A percentile compares a stretch with the other conserved stretches of the same genome.
Evolutionary conservation across 305 asterid genomes (phyloP).

Genomic region (Striga hermonthica): DNA sequence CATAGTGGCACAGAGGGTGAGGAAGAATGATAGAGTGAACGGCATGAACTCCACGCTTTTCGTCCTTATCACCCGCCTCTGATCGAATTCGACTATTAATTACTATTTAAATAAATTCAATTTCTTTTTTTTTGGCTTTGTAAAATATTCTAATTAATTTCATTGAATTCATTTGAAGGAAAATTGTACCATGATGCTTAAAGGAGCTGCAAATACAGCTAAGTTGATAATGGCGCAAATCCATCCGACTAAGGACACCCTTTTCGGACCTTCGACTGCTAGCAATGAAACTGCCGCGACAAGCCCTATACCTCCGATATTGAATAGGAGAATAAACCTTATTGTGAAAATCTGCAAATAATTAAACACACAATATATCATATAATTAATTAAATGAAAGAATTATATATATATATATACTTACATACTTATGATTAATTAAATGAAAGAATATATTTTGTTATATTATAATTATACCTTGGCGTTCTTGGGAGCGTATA

Average conservation of each 20-base stretch:
- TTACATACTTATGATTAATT: neutral
- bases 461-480: conserved; percentile 43
- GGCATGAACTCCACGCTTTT: conserved; percentile 77
- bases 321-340: conserved; percentile 39
- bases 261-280: conserved; percentile 36
- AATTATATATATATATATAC: neutral
- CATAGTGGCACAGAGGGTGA: conserved; percentile 54
- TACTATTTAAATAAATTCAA: too few relatives aligned
- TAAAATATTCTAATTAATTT: too few relatives aligned
- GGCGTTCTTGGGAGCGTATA: conserved; percentile 45
- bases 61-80: conserved; percentile 58
- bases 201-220: conserved; percentile 69
- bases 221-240: conserved; percentile 52
- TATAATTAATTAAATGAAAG: neutral
- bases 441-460: neutral
- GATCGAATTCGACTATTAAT: neutral
- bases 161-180: too few relatives aligned
- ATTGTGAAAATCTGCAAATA: conserved; percentile 40
- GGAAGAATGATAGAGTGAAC: conserved; percentile 55
- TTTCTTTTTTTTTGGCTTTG: too few relatives aligned
- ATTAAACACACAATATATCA: neutral
- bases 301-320: conserved; percentile 45
- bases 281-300: conserved; percentile 37
- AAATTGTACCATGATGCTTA: conserved; percentile 68
- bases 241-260: conserved; percentile 66